Evolutionary conservation across 305 asterid species (phyloP).

Genomic region (Fraxinus sp.): DNA sequence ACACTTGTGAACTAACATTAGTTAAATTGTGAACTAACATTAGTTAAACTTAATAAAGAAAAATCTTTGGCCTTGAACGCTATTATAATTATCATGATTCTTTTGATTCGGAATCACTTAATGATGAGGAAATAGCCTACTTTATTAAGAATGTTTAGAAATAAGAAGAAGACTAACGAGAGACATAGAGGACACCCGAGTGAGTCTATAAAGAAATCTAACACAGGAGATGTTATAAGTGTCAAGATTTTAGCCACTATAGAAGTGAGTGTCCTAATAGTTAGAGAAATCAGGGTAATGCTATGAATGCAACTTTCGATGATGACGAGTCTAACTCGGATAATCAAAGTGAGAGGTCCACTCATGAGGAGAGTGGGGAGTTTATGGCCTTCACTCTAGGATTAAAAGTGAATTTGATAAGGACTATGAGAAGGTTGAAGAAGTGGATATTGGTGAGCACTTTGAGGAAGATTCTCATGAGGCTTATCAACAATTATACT

Average conservation of each 20-base stretch:
- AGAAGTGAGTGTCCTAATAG: background rate
- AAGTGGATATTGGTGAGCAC: background rate
- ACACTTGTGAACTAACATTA: background rate
- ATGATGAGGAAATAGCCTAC: background rate
- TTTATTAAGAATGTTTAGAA: background rate
- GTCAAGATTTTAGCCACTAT: background rate
- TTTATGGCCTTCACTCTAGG: background rate
- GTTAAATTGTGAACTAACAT: background rate
- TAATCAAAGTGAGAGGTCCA: background rate
- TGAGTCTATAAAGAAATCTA: background rate
- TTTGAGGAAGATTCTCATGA: background rate
- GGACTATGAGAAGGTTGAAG: background rate
- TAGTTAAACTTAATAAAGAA: background rate
- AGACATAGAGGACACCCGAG: background rate
- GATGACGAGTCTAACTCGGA: background rate
- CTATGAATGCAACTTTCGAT: background rate
- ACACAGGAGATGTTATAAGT: background rate
- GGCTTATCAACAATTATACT: no score
- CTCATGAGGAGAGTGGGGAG: background rate
- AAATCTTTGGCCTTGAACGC: background rate
- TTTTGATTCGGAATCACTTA: background rate
- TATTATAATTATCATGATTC: background rate
- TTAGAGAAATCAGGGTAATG: background rate
- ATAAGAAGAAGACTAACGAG: background rate
- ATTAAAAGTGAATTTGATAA: background rate